Evolutionary conservation across 495 filamentous ascomycete genomes (phyloP).

Genomic region (Amphirosellinia nigrospora): DNA sequence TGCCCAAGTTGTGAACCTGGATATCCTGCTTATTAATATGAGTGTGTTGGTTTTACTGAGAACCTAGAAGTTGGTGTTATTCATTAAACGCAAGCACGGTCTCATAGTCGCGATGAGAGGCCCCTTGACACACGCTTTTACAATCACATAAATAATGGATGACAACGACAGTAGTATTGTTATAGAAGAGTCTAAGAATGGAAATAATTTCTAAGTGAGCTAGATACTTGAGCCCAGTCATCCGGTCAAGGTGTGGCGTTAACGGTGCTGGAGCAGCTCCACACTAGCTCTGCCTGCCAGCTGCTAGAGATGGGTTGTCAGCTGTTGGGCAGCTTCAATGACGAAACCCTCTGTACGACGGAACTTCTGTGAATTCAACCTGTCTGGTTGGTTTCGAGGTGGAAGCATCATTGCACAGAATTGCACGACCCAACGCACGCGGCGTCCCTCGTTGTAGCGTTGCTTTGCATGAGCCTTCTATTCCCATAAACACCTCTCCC

Average conservation of each 20-base stretch:
- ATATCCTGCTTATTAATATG: background rate
- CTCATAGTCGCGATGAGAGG: background rate
- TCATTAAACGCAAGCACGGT: background rate
- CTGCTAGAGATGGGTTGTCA: background rate
- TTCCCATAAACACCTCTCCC: background rate
- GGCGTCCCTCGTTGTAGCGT: background rate
- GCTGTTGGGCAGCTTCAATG: background rate
- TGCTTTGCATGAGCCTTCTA: background rate
- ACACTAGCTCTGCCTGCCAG: background rate
- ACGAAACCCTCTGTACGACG: background rate
- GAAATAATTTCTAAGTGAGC: background rate
- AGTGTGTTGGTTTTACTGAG: background rate
- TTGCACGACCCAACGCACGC: background rate
- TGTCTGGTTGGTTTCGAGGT: background rate
- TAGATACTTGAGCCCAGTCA: slow-evolving; percentile 12
- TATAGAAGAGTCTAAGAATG: background rate
- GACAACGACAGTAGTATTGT: background rate
- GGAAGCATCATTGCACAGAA: slow-evolving; percentile 2
- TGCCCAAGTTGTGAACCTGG: background rate
- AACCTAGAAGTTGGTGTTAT: background rate
- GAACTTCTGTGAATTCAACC: background rate
- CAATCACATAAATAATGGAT: background rate
- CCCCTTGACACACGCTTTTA: background rate
- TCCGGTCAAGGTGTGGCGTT: slow-evolving; percentile 15
- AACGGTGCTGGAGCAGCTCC: background rate